Base-by-base conservation (phyloP, 2,329 filamentous ascomycete species). In the Cladosporium sp. region DNA sequence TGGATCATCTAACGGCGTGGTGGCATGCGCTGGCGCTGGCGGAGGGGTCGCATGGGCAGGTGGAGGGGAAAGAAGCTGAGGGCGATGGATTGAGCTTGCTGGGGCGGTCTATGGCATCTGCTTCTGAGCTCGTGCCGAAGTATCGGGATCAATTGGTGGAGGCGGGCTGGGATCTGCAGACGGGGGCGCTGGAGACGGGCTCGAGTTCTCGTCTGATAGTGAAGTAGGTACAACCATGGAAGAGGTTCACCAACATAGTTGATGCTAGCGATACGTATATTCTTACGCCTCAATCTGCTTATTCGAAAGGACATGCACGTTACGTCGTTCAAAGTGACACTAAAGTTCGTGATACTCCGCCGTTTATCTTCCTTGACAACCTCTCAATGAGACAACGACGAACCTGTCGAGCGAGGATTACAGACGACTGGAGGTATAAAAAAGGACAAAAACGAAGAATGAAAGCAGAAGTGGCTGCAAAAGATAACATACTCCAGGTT, bases 111-210 rank as follows among this genome's bases (percentile, higher is more conserved):
- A 60, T 77, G 54, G 66, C 68, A 43, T 59, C 70, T 40, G 62
- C 69, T 8, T 60, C 61, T 7, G 62, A 63, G 9, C 68, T 74
- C 44, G 80, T 85, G 64, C 64, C 70, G 57, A 59, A 68, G 63
- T 66, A 74, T 73, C 53, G 71, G 49, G 56, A 68, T 56, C 58
- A 69, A 56, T 56, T 83, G 51, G 63, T 59, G 54, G 65, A 66
- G 33, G 70, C 62, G 32, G 86, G 86, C 0, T 91, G 87, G 87
- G 80, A 90, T 68, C 60, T 87, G 43, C 72, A 81, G 52, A 75
- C 75, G 46, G 76, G 76, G 37, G 84, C 82, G 5, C 71, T 91
- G 60, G 86, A 90, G 72, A 89, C 85, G 14, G 44, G 50, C 40
- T 50, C 48, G 38, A 50, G 43, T 10, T 22, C 40, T 3, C 43